Percentiles rank a stretch among this genome's conserved stretches.
Evolutionary conservation across 169 alveolate species (phyloP).

Genomic region (Plasmodium fragile): DNA sequence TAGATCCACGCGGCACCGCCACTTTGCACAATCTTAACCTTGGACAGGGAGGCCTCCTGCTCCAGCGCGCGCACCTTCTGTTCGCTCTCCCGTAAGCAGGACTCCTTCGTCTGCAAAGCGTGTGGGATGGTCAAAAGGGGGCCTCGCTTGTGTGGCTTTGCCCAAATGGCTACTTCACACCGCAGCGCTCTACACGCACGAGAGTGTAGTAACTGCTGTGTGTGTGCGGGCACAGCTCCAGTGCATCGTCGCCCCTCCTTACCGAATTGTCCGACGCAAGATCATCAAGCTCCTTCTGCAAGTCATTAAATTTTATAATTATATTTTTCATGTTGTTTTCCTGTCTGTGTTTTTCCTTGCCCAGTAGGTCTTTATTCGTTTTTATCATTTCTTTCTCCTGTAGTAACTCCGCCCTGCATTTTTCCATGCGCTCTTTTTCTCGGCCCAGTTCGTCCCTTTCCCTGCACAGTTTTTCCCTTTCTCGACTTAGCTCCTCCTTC

Average conservation of each 20-base stretch:
- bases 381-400: conserved; percentile 28
- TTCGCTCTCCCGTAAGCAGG: background rate
- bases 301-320: conserved; percentile 3
- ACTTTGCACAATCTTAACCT: background rate
- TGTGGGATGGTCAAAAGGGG: background rate
- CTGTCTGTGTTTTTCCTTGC: conserved; percentile 20
- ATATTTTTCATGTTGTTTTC: conserved; percentile 46
- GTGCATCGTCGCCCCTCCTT: background rate
- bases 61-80: background rate
- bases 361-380: conserved; percentile 17
- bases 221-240: background rate
- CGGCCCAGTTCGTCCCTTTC: background rate
- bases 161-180: background rate
- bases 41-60: background rate
- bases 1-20: background rate
- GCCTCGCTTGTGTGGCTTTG: background rate
- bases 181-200: background rate
- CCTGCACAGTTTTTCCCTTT: background rate
- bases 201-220: background rate
- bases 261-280: conserved; percentile 28
- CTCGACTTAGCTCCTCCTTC: conserved; percentile 1
- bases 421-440: conserved; percentile 24
- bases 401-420: background rate
- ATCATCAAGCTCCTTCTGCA: conserved; percentile 29
- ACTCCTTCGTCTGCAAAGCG: background rate